Evolutionary conservation across 805 yeast genomes (phyloP), one percentile per base, ranked within the genome.

Genomic region (Diddensiella santjacobensis): DNA sequence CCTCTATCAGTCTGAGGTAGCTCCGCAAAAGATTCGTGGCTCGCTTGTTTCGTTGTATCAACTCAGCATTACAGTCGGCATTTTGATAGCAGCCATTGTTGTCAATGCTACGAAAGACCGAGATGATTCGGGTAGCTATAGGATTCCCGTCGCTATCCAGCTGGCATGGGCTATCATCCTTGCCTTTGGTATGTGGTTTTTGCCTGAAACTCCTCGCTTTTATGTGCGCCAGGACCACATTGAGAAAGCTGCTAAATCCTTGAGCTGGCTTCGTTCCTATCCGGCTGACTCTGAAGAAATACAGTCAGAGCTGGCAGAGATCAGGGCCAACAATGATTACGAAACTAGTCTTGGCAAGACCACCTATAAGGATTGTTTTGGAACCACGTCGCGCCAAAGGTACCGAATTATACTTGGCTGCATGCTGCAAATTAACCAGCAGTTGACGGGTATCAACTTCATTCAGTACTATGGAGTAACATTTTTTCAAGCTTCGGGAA

Each of bases 131-230:
- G 40, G 39, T 8, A 71, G 83, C 13, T 88, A 85, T 76, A 73
- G 88, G 54, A 75, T 87, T 33, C 95, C 95, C 5, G 75, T 85
- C 55, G 89, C 81, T 11, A 57, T 86, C 31, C 89, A 84, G 55
- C 65, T 72, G 40, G 52, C 72, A 39, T 77, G 77, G 30, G 78
- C 79, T 4, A 47, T 63, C n/a, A 40, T 72, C 38, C 66, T 78
- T 55, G 65, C 69, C 18, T 38, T 56, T 23, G 73, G 77, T 44
- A 31, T 52, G 33, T 63, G 71, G 33, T 61, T 70, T 46, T 63
- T 78, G 56, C 80, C 81, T 5, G 77, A 76, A 55, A 71, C 73
- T 22, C 80, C 77, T 33, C 70, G 79, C 56, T 72, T 72, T 72
- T 55, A 55, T 30, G 48, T 63, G 41, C 23, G 49, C 45, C 31